phyloP scores from a whole-genome alignment of 139 green algal genomes.

The Chlorella sp. region DNA sequence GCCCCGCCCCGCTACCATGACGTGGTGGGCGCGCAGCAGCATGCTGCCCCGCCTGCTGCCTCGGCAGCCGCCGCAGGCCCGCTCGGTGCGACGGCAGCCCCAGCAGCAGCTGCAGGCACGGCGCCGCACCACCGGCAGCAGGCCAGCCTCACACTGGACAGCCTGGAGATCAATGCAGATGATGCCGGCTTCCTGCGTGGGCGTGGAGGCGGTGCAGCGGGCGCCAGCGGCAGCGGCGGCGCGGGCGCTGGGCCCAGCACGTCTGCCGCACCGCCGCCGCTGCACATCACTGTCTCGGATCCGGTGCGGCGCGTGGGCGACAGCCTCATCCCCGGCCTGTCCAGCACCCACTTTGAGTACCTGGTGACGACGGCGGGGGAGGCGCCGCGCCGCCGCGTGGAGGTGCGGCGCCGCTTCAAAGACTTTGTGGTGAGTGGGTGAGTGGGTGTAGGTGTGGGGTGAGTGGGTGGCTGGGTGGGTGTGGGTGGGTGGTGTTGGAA shows the following conservation, averaged over 20 bases:
- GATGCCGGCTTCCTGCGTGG: conserved; percentile 1
- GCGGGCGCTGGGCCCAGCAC: neutral
- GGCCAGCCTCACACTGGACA: conserved; percentile 15
- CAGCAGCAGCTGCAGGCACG: neutral
- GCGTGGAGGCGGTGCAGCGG: neutral
- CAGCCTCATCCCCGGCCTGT: conserved; percentile 54
- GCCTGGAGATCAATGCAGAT: conserved; percentile 1
- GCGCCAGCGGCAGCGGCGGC: neutral
- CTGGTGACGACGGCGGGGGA: conserved; percentile 9
- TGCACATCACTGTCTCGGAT: conserved; percentile 73
- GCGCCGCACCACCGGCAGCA: neutral
- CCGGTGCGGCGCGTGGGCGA: conserved; percentile 62
- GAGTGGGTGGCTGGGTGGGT: neutral
- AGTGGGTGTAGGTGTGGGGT: neutral
- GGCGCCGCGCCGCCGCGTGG: conserved; percentile 73
- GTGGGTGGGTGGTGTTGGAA: neutral
- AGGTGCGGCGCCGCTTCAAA: conserved; percentile 80
- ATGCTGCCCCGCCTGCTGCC: neutral
- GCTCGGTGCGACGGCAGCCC: neutral
- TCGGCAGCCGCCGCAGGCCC: neutral
- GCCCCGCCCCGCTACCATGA: neutral
- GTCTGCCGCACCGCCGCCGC: neutral
- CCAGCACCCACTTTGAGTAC: conserved; percentile 46
- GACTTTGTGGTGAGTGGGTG: conserved; percentile 83
- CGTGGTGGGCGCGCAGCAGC: neutral